Percentiles rank a stretch among this genome's conserved stretches.
phyloP scores from a whole-genome alignment of 495 filamentous ascomycete species.

The Aspergillus carlsbadensis region DNA sequence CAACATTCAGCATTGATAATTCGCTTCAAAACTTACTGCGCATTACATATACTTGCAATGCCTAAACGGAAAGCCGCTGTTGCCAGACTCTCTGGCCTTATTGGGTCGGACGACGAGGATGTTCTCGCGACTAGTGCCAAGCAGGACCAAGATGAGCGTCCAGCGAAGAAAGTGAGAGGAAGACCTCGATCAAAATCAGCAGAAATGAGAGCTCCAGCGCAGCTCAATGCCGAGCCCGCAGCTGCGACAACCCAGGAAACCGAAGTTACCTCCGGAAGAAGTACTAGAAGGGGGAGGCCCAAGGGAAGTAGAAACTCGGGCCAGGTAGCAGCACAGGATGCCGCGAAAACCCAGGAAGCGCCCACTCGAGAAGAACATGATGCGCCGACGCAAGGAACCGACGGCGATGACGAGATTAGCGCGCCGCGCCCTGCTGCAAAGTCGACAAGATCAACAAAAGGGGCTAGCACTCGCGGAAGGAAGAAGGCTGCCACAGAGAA shows the following conservation, averaged over 20 bases:
- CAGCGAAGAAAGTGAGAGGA: constrained; percentile 42
- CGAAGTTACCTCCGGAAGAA: constrained; percentile 35
- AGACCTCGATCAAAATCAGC: constrained; percentile 34
- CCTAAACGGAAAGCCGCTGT: constrained; percentile 51
- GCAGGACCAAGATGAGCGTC: constrained; percentile 35
- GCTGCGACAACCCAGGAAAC: constrained; percentile 22
- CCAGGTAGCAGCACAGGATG: constrained; percentile 22
- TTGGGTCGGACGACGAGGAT: constrained; percentile 70
- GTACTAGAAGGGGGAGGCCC: constrained; percentile 37
- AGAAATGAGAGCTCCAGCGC: constrained; percentile 20
- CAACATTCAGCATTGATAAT: not conserved
- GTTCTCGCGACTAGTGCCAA: constrained; percentile 34
- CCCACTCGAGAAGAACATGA: constrained; percentile 22
- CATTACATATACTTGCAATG: constrained; percentile 37
- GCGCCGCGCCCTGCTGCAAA: constrained; percentile 15
- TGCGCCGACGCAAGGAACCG: constrained; percentile 26
- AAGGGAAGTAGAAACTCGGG: constrained; percentile 35
- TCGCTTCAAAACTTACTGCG: not conserved
- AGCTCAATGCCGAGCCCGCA: constrained; percentile 17
- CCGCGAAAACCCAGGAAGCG: constrained; percentile 16
- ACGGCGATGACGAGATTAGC: constrained; percentile 18
- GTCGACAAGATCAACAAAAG: constrained; percentile 30
- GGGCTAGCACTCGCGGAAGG: constrained; percentile 30
- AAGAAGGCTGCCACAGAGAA: constrained; percentile 29
- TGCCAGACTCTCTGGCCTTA: constrained; percentile 57